Conservation (phyloP, 805 yeast species). For the Suhomyces prunicola region DNA sequence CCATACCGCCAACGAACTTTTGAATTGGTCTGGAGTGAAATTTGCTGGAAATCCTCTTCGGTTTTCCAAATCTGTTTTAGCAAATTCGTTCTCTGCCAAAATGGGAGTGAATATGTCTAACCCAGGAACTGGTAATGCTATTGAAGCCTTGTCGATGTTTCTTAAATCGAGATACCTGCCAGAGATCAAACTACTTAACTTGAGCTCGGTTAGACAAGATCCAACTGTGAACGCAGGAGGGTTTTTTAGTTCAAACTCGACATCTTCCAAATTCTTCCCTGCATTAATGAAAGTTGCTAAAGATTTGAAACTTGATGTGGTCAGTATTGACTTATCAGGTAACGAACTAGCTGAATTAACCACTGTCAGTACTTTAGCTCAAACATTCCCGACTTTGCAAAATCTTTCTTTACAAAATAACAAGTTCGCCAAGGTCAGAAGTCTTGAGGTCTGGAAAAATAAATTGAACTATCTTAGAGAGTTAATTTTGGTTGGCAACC, state of each 20-base stretch:
- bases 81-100: slow-evolving; percentile 14
- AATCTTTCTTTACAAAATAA: slow-evolving; percentile 83
- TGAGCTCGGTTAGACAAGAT: slow-evolving; percentile 64
- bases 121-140: slow-evolving; percentile 40
- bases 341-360: slow-evolving; percentile 61
- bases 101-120: slow-evolving; percentile 5
- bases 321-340: slow-evolving; percentile 63
- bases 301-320: slow-evolving; percentile 53
- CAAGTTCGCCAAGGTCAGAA: slow-evolving; percentile 53
- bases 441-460: slow-evolving; percentile 72
- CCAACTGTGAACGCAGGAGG: slow-evolving; percentile 58
- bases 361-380: slow-evolving; percentile 60
- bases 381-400: slow-evolving; percentile 68
- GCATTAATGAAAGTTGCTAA: slow-evolving; percentile 83
- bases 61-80: slow-evolving; percentile 38
- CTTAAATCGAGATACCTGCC: slow-evolving; percentile 66
- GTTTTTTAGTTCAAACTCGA: slow-evolving; percentile 55
- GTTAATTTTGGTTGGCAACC: slow-evolving; percentile 74
- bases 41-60: slow-evolving; percentile 73
- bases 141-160: slow-evolving; percentile 60
- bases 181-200: slow-evolving; percentile 61
- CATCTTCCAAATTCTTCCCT: slow-evolving; percentile 79
- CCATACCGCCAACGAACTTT: slow-evolving; percentile 56
- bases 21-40: slow-evolving; percentile 68
- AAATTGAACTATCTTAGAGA: slow-evolving; percentile 75